Percentiles rank a stretch among this genome's conserved stretches.
phyloP scores from a whole-genome alignment of 2,329 filamentous ascomycete species.

The Aspergillus viridinutans region DNA sequence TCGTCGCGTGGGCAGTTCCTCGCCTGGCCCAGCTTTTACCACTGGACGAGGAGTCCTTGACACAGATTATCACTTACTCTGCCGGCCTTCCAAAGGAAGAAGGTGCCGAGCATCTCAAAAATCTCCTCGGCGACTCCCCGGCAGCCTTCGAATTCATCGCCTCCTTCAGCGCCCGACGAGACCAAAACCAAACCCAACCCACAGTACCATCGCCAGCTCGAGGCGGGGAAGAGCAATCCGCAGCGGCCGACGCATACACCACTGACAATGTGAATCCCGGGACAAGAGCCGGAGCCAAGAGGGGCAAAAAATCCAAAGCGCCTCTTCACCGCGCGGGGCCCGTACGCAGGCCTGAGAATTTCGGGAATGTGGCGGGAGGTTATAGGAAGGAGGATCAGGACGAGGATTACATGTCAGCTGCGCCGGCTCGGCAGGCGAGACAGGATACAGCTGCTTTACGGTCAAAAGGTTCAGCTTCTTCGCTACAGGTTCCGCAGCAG shows the following conservation, averaged over 20 bases:
- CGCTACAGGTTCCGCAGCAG: conserved; percentile 37
- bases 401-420: conserved; percentile 66
- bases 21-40: conserved; percentile 78
- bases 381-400: conserved; percentile 71
- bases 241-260: not conserved
- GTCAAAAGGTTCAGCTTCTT: conserved; percentile 49
- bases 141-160: conserved; percentile 68
- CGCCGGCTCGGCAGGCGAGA: conserved; percentile 37
- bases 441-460: conserved; percentile 35
- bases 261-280: not conserved
- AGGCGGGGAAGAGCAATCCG: not conserved
- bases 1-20: conserved; percentile 56
- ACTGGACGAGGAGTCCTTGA: conserved; percentile 76
- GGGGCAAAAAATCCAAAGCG: conserved; percentile 55
- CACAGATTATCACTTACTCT: conserved; percentile 80
- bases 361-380: conserved; percentile 61
- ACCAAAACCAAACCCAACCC: conserved; percentile 9
- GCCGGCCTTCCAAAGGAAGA: conserved; percentile 69
- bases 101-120: conserved; percentile 79
- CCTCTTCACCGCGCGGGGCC: conserved; percentile 59
- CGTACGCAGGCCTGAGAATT: conserved; percentile 60
- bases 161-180: conserved; percentile 66
- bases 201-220: conserved; percentile 26
- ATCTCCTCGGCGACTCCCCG: conserved; percentile 81
- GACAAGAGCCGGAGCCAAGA: conserved; percentile 19